Conservation (phyloP, 1,284 basidiomycete genomes). For the Gomphus bonarii region DNA sequence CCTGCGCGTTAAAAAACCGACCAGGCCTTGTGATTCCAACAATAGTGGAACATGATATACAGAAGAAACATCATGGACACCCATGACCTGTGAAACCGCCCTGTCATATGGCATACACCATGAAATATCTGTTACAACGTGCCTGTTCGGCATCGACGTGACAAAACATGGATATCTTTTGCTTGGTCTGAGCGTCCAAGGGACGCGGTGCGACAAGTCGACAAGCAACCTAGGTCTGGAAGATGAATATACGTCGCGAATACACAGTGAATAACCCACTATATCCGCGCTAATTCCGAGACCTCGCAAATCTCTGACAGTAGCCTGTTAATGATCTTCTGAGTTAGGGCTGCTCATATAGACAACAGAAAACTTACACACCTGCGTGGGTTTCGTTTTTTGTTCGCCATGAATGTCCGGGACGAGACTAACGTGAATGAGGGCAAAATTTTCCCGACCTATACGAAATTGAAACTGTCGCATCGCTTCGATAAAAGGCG, state of each 20-base stretch:
- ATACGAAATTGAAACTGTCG: slow-evolving; percentile 99
- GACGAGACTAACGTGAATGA: slow-evolving; percentile 96
- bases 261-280: slow-evolving; percentile 33
- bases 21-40: slow-evolving; percentile 85
- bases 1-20: slow-evolving; percentile 76
- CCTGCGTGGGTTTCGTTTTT: slow-evolving; percentile 97
- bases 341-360: background rate
- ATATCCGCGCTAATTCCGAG: slow-evolving; percentile 91
- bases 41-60: slow-evolving; percentile 97
- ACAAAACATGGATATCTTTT: slow-evolving; percentile 99
- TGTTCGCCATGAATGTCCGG: slow-evolving; percentile 98
- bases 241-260: background rate
- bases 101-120: slow-evolving; percentile 28
- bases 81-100: slow-evolving; percentile 48
- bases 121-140: slow-evolving; percentile 44
- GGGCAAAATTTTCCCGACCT: slow-evolving; percentile 93
- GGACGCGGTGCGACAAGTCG: slow-evolving; percentile 65
- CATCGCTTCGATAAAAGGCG: slow-evolving; percentile 98
- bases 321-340: slow-evolving; percentile 36
- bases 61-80: slow-evolving; percentile 93
- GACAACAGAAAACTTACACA: background rate
- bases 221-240: slow-evolving; percentile 71
- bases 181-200: slow-evolving; percentile 77
- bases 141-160: slow-evolving; percentile 85
- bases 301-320: slow-evolving; percentile 89